A percentile compares a stretch with the other conserved stretches of the same genome.
Evolutionary conservation across 306 rosid species (phyloP).

Genomic region (Astragalus membranaceus): DNA sequence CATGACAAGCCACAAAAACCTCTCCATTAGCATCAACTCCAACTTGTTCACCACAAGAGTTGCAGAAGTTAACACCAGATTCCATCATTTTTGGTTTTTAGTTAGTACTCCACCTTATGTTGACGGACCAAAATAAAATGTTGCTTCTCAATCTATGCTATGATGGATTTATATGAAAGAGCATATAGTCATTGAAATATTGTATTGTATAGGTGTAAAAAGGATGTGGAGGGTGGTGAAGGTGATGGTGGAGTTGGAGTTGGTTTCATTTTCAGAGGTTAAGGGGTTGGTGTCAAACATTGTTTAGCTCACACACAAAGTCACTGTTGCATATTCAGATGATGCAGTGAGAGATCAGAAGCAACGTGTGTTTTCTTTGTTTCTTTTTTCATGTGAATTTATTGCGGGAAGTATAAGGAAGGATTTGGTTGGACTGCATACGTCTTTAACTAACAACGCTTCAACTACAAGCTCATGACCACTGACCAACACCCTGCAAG

Average conservation of each 20-base stretch:
- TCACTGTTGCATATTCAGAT: constrained; percentile 4
- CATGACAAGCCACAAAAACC: constrained; percentile 78
- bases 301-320: constrained; percentile 35
- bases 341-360: constrained; percentile 45
- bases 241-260: constrained; percentile 37
- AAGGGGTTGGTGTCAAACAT: constrained; percentile 72
- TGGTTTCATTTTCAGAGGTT: constrained; percentile 55
- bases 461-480: constrained; percentile 18
- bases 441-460: constrained; percentile 56
- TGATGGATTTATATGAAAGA: constrained; percentile 46
- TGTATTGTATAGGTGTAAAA: too few relatives aligned
- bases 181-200: constrained; percentile 18
- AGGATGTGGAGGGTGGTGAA: constrained; percentile 11
- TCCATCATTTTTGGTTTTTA: constrained; percentile 60
- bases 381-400: constrained; percentile 33
- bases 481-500: not conserved
- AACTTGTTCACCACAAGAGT: constrained; percentile 75
- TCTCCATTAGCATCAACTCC: constrained; percentile 71
- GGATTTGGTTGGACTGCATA: constrained; percentile 48
- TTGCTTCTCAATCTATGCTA: constrained; percentile 16
- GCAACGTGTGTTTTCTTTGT: constrained; percentile 34
- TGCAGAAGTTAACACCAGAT: constrained; percentile 67
- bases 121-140: constrained; percentile 24
- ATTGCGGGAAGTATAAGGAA: constrained; percentile 86
- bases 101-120: constrained; percentile 12